Percentiles rank a stretch among this genome's conserved stretches.
phyloP scores from a whole-genome alignment of 345 rosid species.

The Hibiscus trionum region DNA sequence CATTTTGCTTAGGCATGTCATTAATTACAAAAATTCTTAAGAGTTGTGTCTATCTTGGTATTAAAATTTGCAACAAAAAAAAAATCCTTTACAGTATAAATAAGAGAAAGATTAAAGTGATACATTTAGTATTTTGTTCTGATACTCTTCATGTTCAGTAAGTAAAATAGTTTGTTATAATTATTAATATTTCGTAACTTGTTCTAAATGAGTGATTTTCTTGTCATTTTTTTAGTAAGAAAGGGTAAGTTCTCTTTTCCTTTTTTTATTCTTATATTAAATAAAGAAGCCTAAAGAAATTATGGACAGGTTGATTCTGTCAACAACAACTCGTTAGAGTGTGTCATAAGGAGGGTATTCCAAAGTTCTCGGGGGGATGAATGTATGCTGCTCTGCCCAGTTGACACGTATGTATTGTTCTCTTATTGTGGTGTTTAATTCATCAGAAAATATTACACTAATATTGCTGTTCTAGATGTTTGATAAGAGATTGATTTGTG shows the following conservation, averaged over 20 bases:
- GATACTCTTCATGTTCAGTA: background rate
- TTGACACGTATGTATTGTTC: conserved; percentile 57
- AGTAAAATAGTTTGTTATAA: background rate
- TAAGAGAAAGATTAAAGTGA: background rate
- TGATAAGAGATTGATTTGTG: conserved; percentile 22
- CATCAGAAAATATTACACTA: background rate
- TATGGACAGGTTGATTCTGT: conserved; percentile 61
- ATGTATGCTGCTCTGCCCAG: conserved; percentile 88
- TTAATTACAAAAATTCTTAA: background rate
- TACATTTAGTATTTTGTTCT: background rate
- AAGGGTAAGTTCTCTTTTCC: background rate
- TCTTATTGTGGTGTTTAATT: background rate
- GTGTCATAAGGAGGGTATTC: conserved; percentile 78
- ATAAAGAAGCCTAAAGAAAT: conserved; percentile 4
- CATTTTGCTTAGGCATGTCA: background rate
- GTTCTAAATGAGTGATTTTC: background rate
- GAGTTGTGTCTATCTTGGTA: background rate
- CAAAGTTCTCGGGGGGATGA: conserved; percentile 70
- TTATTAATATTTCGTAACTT: background rate
- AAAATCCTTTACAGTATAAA: background rate
- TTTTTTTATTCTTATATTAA: background rate
- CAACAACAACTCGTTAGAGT: conserved; percentile 64
- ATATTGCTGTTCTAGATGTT: background rate
- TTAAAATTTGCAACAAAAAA: background rate
- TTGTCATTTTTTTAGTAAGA: background rate